A percentile compares a stretch with the other conserved stretches of the same genome.
phyloP scores from a whole-genome alignment of 805 yeast species.

The Clavispora phyllophila region DNA sequence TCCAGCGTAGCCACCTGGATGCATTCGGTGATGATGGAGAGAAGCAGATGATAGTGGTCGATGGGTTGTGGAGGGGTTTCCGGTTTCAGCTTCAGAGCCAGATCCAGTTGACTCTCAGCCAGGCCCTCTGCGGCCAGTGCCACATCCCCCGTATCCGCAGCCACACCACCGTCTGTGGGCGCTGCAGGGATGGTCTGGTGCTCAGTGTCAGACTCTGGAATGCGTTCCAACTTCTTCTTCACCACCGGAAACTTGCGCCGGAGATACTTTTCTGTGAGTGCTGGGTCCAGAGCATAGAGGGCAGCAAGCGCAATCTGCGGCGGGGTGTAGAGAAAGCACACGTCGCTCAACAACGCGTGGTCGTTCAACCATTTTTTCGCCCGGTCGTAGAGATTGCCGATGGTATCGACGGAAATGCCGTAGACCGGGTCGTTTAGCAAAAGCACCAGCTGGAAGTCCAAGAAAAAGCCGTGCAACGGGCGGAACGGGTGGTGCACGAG shows the following conservation, averaged over 20 bases:
- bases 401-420: constrained; percentile 45
- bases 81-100: neutral
- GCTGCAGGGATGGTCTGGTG: too few relatives aligned
- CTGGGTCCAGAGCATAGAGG: constrained; percentile 60
- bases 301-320: constrained; percentile 95
- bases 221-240: constrained; percentile 3
- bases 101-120: too few relatives aligned
- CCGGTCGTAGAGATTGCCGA: constrained; percentile 66
- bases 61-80: constrained; percentile 1
- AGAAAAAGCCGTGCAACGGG: constrained; percentile 90
- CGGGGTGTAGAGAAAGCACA: constrained; percentile 74
- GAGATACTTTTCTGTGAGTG: constrained; percentile 61
- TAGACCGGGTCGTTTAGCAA: constrained; percentile 37
- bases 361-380: constrained; percentile 64
- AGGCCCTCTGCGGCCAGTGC: too few relatives aligned
- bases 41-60: constrained; percentile 39
- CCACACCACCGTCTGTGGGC: too few relatives aligned
- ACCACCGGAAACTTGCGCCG: constrained; percentile 45
- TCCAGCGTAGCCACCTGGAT: constrained; percentile 35
- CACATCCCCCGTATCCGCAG: too few relatives aligned
- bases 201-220: too few relatives aligned
- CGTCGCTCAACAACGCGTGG: constrained; percentile 67
- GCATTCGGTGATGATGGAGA: constrained; percentile 47
- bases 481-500: constrained; percentile 84
- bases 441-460: constrained; percentile 70